These are phyloP conservation scores for Cucumis melo DNA, from an alignment of 306 rosid species.

Conservation along the genomic window DNA sequence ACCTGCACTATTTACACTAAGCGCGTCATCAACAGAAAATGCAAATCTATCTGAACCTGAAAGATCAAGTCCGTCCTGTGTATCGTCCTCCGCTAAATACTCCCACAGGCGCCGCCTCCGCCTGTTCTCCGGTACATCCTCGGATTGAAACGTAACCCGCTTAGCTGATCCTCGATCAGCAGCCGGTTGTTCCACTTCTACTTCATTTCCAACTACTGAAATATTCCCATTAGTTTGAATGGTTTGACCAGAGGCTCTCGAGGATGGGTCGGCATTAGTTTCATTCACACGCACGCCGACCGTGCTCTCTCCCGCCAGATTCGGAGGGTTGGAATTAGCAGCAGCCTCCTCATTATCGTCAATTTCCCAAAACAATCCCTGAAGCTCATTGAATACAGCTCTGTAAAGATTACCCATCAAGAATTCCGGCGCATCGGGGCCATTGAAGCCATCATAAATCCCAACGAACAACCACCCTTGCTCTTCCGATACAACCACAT, in stretches of 20 bases:
- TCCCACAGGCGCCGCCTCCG: slow-evolving; percentile 73
- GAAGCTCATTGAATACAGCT: slow-evolving; percentile 70
- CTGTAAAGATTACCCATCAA: slow-evolving; percentile 76
- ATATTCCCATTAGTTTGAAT: slow-evolving; percentile 8
- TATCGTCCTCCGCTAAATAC: slow-evolving; percentile 63
- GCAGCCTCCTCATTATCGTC: slow-evolving; percentile 26
- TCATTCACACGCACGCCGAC: slow-evolving; percentile 11
- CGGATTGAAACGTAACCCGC: slow-evolving; percentile 42
- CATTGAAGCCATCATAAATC: slow-evolving; percentile 80
- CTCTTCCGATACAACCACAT: slow-evolving; percentile 80
- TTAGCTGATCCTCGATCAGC: slow-evolving; percentile 25
- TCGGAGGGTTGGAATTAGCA: slow-evolving; percentile 7
- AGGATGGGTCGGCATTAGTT: slow-evolving; percentile 2
- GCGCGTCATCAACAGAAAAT: slow-evolving; percentile 81
- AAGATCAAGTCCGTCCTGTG: slow-evolving; percentile 75
- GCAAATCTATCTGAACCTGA: slow-evolving; percentile 90
- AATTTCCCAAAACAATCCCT: slow-evolving; percentile 74
- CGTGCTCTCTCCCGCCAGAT: slow-evolving; percentile 18
- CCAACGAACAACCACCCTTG: slow-evolving; percentile 90
- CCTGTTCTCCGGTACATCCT: slow-evolving; percentile 13
- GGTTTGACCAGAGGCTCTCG: background rate
- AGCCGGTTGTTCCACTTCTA: slow-evolving; percentile 5
- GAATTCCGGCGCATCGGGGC: slow-evolving; percentile 85
- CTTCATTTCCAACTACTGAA: slow-evolving; percentile 13
- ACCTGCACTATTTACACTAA: slow-evolving; percentile 65